Percentiles rank a stretch among this genome's conserved stretches.
phyloP scores from a whole-genome alignment of 73 alveolate species.

The Blepharisma japonicum region DNA sequence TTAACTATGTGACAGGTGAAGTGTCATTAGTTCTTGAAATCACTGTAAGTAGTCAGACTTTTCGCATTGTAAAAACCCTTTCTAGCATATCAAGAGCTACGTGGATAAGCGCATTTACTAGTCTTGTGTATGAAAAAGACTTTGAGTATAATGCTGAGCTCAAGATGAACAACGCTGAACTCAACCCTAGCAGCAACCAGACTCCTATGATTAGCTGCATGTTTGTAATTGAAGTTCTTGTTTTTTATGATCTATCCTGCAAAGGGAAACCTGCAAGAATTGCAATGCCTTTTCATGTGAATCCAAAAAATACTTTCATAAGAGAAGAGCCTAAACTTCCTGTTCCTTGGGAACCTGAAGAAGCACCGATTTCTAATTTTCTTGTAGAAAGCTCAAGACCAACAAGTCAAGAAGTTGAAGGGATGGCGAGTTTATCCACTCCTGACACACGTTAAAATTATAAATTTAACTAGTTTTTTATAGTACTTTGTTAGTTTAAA shows the following conservation, averaged over 20 bases:
- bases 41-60: background rate
- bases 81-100: background rate
- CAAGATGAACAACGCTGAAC: background rate
- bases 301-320: background rate
- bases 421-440: background rate
- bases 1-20: constrained; percentile 3
- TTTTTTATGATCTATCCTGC: background rate
- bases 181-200: constrained; percentile 9
- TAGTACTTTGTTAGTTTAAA: too few species aligned
- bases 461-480: too few species aligned
- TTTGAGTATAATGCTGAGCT: constrained; percentile 8
- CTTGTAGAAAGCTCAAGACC: background rate
- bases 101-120: constrained; percentile 15
- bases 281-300: constrained; percentile 17
- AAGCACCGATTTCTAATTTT: constrained; percentile 8
- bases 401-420: background rate
- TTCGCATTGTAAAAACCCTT: background rate
- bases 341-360: constrained; percentile 16
- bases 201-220: background rate
- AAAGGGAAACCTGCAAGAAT: background rate
- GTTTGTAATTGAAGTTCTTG: background rate
- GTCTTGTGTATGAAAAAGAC: constrained; percentile 20
- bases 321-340: constrained; percentile 12
- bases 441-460: constrained; percentile 8
- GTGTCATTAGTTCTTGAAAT: constrained; percentile 10